A percentile compares a stretch with the other conserved stretches of the same genome.
Evolutionary conservation across 192 early-diverging fungal genomes (phyloP).

Genomic region (Backusella macrospora): DNA sequence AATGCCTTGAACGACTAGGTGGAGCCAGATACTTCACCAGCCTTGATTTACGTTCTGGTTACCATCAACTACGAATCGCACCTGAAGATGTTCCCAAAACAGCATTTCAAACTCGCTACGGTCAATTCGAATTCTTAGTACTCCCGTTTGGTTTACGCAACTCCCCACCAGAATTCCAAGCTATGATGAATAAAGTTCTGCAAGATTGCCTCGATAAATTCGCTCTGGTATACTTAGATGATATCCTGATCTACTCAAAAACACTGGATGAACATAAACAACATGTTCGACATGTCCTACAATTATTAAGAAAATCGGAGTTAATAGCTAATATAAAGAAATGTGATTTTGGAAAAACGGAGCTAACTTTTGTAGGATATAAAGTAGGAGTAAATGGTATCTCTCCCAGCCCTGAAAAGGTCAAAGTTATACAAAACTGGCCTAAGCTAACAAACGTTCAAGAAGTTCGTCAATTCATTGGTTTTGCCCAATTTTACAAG

Average conservation of each 20-base stretch:
- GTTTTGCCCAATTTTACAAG: slow-evolving; percentile 20
- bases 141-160: slow-evolving; percentile 47
- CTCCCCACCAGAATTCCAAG: slow-evolving; percentile 27
- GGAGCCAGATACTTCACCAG: slow-evolving; percentile 38
- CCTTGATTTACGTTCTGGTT: slow-evolving; percentile 40
- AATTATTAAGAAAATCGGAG: slow-evolving; percentile 23
- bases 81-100: slow-evolving; percentile 33
- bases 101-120: slow-evolving; percentile 34
- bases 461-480: slow-evolving; percentile 15
- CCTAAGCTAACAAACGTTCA: not conserved
- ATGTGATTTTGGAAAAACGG: not conserved
- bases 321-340: slow-evolving; percentile 21
- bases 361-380: slow-evolving; percentile 1
- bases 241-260: slow-evolving; percentile 43
- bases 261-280: slow-evolving; percentile 40
- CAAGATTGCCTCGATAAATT: not conserved
- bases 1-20: slow-evolving; percentile 39
- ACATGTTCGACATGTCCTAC: slow-evolving; percentile 22
- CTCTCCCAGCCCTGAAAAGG: not conserved
- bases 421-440: slow-evolving; percentile 16
- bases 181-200: slow-evolving; percentile 9
- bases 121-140: slow-evolving; percentile 42
- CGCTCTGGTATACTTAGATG: slow-evolving; percentile 49
- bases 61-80: slow-evolving; percentile 28
- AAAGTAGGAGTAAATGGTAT: too few relatives aligned